Evolutionary conservation across 495 filamentous ascomycete genomes (phyloP), one percentile per base, ranked within the genome.

Genomic region (Penicillium lagena): DNA sequence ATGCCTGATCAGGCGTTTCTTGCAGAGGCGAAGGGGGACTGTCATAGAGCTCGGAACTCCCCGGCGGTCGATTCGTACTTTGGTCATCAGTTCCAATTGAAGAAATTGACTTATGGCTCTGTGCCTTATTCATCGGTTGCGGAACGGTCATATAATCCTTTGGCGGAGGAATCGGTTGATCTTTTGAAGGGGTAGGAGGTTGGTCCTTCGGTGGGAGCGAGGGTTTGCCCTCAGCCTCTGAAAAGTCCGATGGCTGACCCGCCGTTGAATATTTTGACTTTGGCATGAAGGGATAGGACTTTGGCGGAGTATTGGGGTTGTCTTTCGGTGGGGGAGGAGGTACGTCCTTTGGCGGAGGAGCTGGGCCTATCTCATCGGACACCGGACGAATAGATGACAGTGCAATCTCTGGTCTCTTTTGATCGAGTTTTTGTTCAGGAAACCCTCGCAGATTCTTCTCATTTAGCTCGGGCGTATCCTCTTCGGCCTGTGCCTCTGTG

Each of bases 51-150:
- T 31, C 45, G n/a, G 30, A 17, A 7, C 12, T 32, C 12, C 38
- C 14, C 8, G 33, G 42, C 27, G 14, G 8, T 13, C 28, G 35
- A 10, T 28, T 34, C 12, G 32, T 33, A 1, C 14, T 28, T 31
- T 32, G 37, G n/a, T 48, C 45, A 3, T 48, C 45, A 12, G 45
- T 9, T 0, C 55, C 58, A 27, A 61, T 55, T 6, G 55, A 56
- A 15, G 58, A 59, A 29, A 61, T 43, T 0, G 58, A 61, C 27
- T 40, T 40, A 14, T 58, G 54, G 10, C 51, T 48, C 22, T 12
- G 32, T 33, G 37, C 29, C 7, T 22, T 22, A 22, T 22, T 6
- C 22, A 22, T 4, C 22, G 22, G 22, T 22, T 22, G 22, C 22
- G 22, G 22, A 6, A 22, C 22, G 2, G 22, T 22, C 22, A 22